These are phyloP conservation scores for Tetrapisispora arboricola DNA, from an alignment of 805 yeast species.

Conservation along the genomic window DNA sequence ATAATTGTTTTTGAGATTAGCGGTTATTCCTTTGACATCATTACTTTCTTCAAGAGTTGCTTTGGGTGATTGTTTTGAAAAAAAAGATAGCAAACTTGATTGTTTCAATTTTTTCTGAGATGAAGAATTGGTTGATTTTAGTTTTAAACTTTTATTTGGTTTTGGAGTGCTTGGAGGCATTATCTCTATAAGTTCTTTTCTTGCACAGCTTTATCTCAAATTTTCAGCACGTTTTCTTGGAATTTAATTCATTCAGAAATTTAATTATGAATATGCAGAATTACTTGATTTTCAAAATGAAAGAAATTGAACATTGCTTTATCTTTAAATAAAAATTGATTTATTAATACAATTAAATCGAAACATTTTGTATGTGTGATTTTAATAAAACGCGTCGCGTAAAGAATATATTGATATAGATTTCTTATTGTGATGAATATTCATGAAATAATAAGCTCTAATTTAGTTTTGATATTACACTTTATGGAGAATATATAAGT, in stretches of 20 bases:
- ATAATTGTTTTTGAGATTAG: background rate
- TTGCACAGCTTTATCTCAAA: too few species aligned
- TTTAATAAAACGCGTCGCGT: conserved; percentile 1
- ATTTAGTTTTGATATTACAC: too few species aligned
- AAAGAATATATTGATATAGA: background rate
- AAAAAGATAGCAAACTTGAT: conserved; percentile 28
- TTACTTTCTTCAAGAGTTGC: background rate
- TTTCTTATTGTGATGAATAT: background rate
- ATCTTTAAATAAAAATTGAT: too few species aligned
- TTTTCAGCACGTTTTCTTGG: too few species aligned
- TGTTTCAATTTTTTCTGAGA: conserved; percentile 30
- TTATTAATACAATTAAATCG: too few species aligned
- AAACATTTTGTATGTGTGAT: too few species aligned
- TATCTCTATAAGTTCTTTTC: background rate
- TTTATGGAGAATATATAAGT: too few species aligned
- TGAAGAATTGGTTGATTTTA: conserved; percentile 12
- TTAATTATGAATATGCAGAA: too few species aligned
- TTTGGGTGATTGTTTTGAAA: conserved; percentile 20
- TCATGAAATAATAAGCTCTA: too few species aligned
- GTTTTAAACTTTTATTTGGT: conserved; percentile 6
- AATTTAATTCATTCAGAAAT: too few species aligned
- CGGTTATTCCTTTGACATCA: background rate
- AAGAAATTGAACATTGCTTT: too few species aligned
- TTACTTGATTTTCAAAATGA: too few species aligned
- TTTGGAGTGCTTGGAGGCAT: conserved; percentile 20